Conservation (phyloP, 2,329 filamentous ascomycete genomes). For the Phyllosticta citriasiana region DNA sequence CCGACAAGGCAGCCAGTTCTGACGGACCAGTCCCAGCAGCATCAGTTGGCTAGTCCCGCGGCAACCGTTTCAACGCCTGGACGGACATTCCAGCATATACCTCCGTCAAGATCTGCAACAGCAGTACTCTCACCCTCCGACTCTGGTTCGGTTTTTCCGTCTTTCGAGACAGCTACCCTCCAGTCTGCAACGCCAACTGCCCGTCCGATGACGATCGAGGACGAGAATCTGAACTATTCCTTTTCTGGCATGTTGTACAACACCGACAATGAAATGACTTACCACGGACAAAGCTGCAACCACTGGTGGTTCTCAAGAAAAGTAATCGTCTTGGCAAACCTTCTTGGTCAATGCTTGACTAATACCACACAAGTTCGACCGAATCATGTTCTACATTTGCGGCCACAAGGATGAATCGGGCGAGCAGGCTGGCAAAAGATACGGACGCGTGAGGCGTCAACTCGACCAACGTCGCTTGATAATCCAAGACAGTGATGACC, state of each 20-base stretch:
- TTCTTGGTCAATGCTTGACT: background rate
- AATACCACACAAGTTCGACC: background rate
- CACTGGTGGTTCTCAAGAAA: constrained; percentile 1
- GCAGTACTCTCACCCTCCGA: background rate
- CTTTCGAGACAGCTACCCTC: background rate
- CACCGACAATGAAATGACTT: too few species aligned
- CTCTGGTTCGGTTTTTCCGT: background rate
- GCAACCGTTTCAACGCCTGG: background rate
- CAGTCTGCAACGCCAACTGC: background rate
- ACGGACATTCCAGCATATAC: background rate
- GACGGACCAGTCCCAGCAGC: background rate
- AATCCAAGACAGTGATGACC: background rate
- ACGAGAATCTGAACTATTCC: background rate
- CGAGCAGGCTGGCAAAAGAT: background rate
- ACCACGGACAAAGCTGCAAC: constrained; percentile 1
- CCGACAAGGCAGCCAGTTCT: background rate
- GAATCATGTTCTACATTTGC: constrained; percentile 2
- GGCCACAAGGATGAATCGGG: background rate
- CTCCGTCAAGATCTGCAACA: background rate
- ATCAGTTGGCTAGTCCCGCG: background rate
- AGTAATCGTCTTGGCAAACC: background rate
- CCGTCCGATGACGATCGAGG: background rate
- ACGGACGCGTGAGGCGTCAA: background rate
- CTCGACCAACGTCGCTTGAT: background rate
- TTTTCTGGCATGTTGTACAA: background rate